Base-by-base conservation (phyloP, 495 filamentous ascomycete species). In the Pyronema omphalodes region DNA sequence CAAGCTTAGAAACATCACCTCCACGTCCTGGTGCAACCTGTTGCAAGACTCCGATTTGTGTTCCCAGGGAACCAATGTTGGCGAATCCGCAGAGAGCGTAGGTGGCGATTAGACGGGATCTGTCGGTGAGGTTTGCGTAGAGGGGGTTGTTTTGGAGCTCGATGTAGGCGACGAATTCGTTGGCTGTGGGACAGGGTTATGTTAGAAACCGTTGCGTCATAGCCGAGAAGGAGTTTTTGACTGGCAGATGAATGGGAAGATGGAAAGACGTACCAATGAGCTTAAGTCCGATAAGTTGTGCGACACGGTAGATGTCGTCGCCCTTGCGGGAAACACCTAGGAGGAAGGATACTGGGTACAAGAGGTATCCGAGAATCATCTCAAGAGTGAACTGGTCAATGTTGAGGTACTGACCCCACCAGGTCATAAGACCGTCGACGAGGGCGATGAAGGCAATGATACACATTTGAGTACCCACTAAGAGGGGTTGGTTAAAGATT, bases 391-490 rank as follows among this genome's bases (percentile, higher is more conserved):
- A 69, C 12, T 79, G 78, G 46, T 82, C 67, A 62, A 91, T 81
- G 67, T 81, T 82, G 58, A 88, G 71, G 65, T 91, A 94, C 11
- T 71, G 71, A 54, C 88, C 88, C 84, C 86, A 94, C 88, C 88
- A 94, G 34, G 77, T 81, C 40, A 94, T 75, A 4, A 93, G 73
- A 14, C 81, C 86, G 59, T 94, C 80, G 49, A 77, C 67, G 4
- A 94, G 75, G 11, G 71, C 80, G 36, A 94, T 71, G 34, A 93
- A 74, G 3, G 84, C 84, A 58, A 94, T 82, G 60, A 94, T 87
- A 65, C 86, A 93, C 9, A 94, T 76, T 6, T 93, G 70, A 3
- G 77, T 82, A 35, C 82, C 73, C 11, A 81, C 23, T 41, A 6
- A 6, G 39, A 2, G 1, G 15, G 11, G 15, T 41, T 41, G 7